Conservation (phyloP, 1,284 basidiomycete genomes). For the Puccinia coronata region DNA sequence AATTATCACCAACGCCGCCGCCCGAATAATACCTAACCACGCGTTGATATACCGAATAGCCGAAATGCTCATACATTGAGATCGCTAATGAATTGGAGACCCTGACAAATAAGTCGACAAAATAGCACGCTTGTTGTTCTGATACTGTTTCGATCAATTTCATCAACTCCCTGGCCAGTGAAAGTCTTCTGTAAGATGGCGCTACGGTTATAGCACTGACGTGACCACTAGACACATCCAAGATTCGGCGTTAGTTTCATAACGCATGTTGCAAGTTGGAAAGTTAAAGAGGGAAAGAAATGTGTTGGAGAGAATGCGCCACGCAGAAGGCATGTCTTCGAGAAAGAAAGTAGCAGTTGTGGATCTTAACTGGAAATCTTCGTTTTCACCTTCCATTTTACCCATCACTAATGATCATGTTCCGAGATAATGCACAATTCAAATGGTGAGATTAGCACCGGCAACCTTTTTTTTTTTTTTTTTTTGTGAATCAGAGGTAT, state of each 20-base stretch:
- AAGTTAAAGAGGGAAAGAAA: not conserved
- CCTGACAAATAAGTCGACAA: conserved; percentile 46
- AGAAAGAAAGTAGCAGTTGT: not conserved
- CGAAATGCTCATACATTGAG: conserved; percentile 45
- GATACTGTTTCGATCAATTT: conserved; percentile 43
- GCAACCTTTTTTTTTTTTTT: not conserved
- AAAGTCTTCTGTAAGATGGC: conserved; percentile 37
- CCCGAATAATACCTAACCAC: conserved; percentile 42
- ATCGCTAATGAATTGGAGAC: conserved; percentile 39
- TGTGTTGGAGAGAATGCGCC: not conserved
- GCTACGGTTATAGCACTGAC: conserved; percentile 44
- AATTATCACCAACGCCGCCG: conserved; percentile 13
- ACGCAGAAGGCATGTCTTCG: not conserved
- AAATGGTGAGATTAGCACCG: not conserved
- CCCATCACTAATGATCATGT: conserved; percentile 68
- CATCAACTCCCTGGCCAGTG: conserved; percentile 39
- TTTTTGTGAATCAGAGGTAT: not conserved
- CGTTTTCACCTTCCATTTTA: conserved; percentile 73
- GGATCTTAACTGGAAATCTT: conserved; percentile 68
- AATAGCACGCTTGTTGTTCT: conserved; percentile 32
- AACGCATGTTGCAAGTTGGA: not conserved
- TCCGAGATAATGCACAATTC: not conserved
- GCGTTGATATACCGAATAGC: conserved; percentile 45
- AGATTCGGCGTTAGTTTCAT: not conserved
- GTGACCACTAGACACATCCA: conserved; percentile 23